Conservation (phyloP, 164 flowering plant species). For the Kalanchoe fedtschenkoi region DNA sequence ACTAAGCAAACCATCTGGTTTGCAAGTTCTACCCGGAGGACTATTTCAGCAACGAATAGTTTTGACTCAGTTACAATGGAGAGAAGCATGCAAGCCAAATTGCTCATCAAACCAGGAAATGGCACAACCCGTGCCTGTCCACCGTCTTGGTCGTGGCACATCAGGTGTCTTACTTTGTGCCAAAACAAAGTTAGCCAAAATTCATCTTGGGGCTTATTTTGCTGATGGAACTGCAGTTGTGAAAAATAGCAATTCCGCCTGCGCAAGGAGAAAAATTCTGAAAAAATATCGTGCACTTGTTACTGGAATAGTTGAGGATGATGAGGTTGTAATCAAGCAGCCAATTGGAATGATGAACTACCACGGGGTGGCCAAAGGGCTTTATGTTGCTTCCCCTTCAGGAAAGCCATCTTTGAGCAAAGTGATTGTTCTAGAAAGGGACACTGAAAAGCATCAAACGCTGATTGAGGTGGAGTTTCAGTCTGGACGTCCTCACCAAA, state of each 20-base stretch:
- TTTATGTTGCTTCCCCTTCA: slow-evolving; percentile 77
- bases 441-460: slow-evolving; percentile 29
- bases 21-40: slow-evolving; percentile 95
- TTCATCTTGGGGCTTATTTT: slow-evolving; percentile 65
- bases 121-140: slow-evolving; percentile 70
- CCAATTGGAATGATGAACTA: slow-evolving; percentile 66
- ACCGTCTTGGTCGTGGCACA: slow-evolving; percentile 91
- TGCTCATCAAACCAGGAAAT: slow-evolving; percentile 20
- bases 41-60: slow-evolving; percentile 88
- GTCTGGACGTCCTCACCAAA: slow-evolving; percentile 87
- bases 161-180: slow-evolving; percentile 97
- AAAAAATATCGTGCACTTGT: slow-evolving; percentile 77
- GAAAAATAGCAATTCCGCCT: slow-evolving; percentile 25
- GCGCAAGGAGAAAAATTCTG: slow-evolving; percentile 33
- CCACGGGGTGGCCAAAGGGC: slow-evolving; percentile 85
- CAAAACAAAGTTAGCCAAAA: slow-evolving; percentile 72
- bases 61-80: slow-evolving; percentile 68
- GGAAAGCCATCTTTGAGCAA: slow-evolving; percentile 74
- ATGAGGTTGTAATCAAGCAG: slow-evolving; percentile 65
- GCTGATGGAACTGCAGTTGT: slow-evolving; percentile 73
- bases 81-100: slow-evolving; percentile 19
- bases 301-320: slow-evolving; percentile 46
- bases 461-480: slow-evolving; percentile 85
- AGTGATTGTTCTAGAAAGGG: slow-evolving; percentile 58
- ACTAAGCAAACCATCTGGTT: slow-evolving; percentile 82